Conservation (phyloP, 306 rosid genomes). For the Parietaria judaica region DNA sequence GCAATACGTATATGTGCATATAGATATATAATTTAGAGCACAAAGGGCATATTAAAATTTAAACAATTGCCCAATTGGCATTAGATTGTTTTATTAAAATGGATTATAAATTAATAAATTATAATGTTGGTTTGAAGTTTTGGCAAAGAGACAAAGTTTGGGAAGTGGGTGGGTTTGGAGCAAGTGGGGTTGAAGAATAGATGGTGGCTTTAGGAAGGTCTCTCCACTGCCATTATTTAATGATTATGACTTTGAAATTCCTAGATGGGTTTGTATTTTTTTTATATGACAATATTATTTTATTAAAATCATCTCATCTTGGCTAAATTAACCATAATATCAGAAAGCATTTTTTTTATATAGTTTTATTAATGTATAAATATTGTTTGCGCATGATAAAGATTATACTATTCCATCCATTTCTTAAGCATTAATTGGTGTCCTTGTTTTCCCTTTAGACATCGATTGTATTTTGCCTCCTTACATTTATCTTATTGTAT, state of each 20-base stretch:
- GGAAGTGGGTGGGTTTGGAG: constrained; percentile 39
- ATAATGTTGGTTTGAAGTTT: constrained; percentile 20
- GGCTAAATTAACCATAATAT: too few relatives aligned
- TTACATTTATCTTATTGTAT: too few relatives aligned
- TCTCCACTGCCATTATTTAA: constrained; percentile 49
- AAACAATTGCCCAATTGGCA: constrained; percentile 15
- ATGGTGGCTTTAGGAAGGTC: constrained; percentile 52
- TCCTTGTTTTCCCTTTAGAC: too few relatives aligned
- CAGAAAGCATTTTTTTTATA: background rate
- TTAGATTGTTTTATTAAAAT: constrained; percentile 12
- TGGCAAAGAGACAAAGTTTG: constrained; percentile 29
- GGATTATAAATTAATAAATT: background rate
- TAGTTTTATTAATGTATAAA: constrained; percentile 2
- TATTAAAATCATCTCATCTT: too few relatives aligned
- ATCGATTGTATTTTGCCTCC: too few relatives aligned
- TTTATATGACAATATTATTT: background rate
- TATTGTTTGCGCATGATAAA: constrained; percentile 1
- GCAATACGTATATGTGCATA: background rate
- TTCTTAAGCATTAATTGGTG: too few relatives aligned
- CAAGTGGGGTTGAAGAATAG: constrained; percentile 42
- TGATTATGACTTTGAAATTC: constrained; percentile 37
- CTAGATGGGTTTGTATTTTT: constrained; percentile 7
- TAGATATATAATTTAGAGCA: background rate
- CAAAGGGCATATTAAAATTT: background rate
- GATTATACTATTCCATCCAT: constrained; percentile 11